Base-by-base conservation (phyloP, 1,284 basidiomycete species). In the Golubevia pallescens region DNA sequence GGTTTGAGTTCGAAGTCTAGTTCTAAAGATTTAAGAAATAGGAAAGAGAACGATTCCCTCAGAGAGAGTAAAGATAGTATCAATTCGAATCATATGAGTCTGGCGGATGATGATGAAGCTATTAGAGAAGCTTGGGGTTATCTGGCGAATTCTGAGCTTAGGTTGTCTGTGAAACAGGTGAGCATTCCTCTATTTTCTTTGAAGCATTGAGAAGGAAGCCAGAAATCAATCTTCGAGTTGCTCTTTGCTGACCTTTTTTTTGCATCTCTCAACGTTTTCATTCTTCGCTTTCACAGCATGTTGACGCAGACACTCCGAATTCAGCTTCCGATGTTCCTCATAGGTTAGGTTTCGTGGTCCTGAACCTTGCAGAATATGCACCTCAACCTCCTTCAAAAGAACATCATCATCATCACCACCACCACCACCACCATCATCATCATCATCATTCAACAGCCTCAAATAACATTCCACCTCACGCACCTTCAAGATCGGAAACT, bases 361-460 rank as follows among this genome's bases (percentile, higher is more conserved):
- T 93, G 61, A 91, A 93, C 77, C 88, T 93, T 2, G 90, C 92
- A 1, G 91, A 93, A 77, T 93, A 93, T 73, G 91, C 90, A 7
- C 88, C 89, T 59, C 86, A 87, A 8, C 91, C 91, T 1, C 86
- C 87, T 14, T 54, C 42, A 24, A 24, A 69, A 51, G 70, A 76
- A 38, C 71, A 76, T 57, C 69, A 72, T 19, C 68, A 74, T 16
- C 70, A 71, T 58, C 65, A 68, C 13, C 64, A 68, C 23, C 66
- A 72, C n/a, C 66, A 70, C 24, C 73, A 74, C 24, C 63, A 66
- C 14, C 68, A 77, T 20, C 71, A 68, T 38, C 66, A 63, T 13
- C 65, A 60, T 38, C 62, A 65, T 10, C 66, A 66, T 8, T 65
- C 63, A 21, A 61, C 28, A 8, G 56, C 38, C 24, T 38, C 61